Conservation (phyloP, 2,329 filamentous ascomycete genomes). For the Bipolaris gigantea region DNA sequence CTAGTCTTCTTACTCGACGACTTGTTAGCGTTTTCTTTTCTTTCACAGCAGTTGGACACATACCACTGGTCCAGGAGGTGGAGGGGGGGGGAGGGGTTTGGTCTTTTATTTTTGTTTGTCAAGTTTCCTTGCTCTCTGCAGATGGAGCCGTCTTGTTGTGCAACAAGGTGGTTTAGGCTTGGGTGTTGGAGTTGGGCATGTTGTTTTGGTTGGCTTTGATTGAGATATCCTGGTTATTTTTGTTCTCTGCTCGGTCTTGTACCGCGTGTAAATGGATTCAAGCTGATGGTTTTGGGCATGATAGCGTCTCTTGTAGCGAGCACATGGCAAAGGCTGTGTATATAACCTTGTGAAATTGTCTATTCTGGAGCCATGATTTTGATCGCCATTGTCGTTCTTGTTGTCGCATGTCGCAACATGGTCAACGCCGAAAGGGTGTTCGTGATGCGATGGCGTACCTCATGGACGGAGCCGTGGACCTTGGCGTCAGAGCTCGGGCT, state of each 20-base stretch:
- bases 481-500: conserved; percentile 9
- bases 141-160: conserved; percentile 9
- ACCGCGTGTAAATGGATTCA: not conserved
- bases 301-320: not conserved
- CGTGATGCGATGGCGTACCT: conserved; percentile 7
- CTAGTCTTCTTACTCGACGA: not conserved
- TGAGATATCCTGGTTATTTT: conserved; percentile 13
- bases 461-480: not conserved
- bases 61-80: not conserved
- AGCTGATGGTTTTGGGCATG: not conserved
- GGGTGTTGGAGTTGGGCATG: not conserved
- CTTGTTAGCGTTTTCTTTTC: not conserved
- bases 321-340: not conserved
- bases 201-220: conserved; percentile 1
- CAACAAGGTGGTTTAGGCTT: not conserved
- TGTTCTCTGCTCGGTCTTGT: not conserved
- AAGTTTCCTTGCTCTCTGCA: conserved; percentile 23
- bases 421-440: not conserved
- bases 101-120: conserved; percentile 13
- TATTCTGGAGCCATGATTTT: no score
- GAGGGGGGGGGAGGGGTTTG: not conserved
- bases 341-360: not conserved
- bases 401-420: not conserved
- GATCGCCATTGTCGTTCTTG: not conserved
- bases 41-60: not conserved